Conservation (phyloP, 441 rosid genomes). For the Euphorbia schlechtendalii region DNA sequence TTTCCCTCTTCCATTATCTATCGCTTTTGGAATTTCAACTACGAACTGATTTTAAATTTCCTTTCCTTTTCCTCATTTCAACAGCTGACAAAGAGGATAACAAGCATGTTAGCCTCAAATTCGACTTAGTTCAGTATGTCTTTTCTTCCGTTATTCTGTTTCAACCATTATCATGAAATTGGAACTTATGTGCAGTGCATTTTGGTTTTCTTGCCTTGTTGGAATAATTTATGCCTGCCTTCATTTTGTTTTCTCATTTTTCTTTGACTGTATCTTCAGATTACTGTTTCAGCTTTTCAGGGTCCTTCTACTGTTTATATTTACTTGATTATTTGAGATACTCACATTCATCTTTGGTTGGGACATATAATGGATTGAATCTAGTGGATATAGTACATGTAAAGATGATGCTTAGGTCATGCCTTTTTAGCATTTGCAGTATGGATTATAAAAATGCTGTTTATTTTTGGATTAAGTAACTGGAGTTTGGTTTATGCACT, state of each 20-base stretch:
- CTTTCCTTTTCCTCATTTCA: neutral
- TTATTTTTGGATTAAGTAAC: too few relatives aligned
- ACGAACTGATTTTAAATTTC: too few relatives aligned
- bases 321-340: neutral
- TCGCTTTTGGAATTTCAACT: too few relatives aligned
- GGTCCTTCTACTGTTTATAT: too few relatives aligned
- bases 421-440: too few relatives aligned
- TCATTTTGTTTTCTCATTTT: neutral
- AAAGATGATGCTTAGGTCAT: neutral
- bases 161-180: neutral
- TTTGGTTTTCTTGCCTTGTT: neutral
- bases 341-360: neutral
- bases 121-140: slow-evolving; percentile 19
- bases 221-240: neutral
- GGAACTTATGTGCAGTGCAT: neutral
- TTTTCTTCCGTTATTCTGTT: neutral
- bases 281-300: too few relatives aligned
- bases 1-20: neutral
- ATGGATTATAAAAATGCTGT: too few relatives aligned
- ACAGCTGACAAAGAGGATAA: slow-evolving; percentile 17
- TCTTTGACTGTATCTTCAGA: too few relatives aligned
- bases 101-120: slow-evolving; percentile 16
- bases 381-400: neutral
- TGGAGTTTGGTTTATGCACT: too few relatives aligned
- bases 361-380: neutral